phyloP scores from a whole-genome alignment of 2,329 filamentous ascomycete genomes.

The Aspergillus novofumigatus region DNA sequence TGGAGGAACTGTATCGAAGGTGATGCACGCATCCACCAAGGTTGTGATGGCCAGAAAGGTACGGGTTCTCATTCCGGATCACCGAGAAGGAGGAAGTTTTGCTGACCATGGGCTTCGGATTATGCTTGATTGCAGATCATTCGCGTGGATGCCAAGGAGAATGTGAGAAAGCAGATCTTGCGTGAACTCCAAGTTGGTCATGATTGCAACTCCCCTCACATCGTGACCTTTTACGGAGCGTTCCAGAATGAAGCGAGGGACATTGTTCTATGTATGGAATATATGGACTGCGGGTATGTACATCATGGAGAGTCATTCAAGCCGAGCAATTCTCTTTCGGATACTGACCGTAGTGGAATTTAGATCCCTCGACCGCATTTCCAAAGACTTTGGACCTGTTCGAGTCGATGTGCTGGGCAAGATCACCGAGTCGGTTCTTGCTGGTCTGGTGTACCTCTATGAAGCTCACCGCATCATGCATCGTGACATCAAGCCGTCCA shows the following conservation, averaged over 20 bases:
- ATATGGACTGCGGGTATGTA: conserved; percentile 95
- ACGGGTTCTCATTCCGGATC: conserved; percentile 15
- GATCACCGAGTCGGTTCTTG: conserved; percentile 92
- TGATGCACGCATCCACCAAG: conserved; percentile 89
- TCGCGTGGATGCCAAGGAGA: conserved; percentile 95
- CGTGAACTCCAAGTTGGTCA: conserved; percentile 98
- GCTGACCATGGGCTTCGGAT: conserved; percentile 7
- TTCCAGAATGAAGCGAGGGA: conserved; percentile 96
- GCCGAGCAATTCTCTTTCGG: conserved; percentile 4
- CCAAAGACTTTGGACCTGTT: conserved; percentile 89
- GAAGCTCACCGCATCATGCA: conserved; percentile 97
- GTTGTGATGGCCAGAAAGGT: conserved; percentile 99
- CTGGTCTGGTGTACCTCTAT: conserved; percentile 92
- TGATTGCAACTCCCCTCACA: conserved; percentile 93
- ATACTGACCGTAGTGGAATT: conserved; percentile 15
- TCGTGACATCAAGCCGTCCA: conserved; percentile 96
- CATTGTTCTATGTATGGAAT: conserved; percentile 99
- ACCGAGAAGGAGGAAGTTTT: neutral
- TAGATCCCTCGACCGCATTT: conserved; percentile 89
- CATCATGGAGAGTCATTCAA: neutral
- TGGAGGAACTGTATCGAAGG: conserved; percentile 97
- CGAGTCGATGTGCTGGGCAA: conserved; percentile 96
- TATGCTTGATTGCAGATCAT: conserved; percentile 67
- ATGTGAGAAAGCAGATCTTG: conserved; percentile 94
- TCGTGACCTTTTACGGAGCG: conserved; percentile 96